Evolutionary conservation across 2,329 filamentous ascomycete species (phyloP).

Genomic region (Fusarium equiseti): DNA sequence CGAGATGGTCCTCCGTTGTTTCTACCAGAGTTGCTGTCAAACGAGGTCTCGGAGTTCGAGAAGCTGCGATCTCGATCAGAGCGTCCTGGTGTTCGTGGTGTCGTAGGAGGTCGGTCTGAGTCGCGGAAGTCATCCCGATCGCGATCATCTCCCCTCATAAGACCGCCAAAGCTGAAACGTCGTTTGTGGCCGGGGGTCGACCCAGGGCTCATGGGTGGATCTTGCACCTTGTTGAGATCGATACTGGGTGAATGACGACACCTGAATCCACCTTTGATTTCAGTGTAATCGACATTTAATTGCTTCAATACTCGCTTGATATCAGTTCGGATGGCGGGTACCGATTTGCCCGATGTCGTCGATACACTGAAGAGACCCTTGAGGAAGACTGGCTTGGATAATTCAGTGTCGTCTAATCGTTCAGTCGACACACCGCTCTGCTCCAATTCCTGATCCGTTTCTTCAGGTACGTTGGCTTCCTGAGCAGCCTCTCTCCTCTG

Average conservation of each 20-base stretch:
- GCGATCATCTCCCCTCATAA: constrained; percentile 67
- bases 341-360: constrained; percentile 92
- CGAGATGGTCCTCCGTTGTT: constrained; percentile 64
- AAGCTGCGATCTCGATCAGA: constrained; percentile 76
- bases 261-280: constrained; percentile 93
- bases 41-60: constrained; percentile 87
- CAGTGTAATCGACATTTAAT: constrained; percentile 88
- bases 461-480: constrained; percentile 86
- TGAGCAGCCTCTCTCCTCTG: constrained; percentile 77
- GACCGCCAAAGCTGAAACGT: constrained; percentile 86
- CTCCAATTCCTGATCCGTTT: constrained; percentile 84
- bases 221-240: constrained; percentile 79
- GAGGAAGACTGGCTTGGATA: constrained; percentile 92
- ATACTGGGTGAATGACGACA: constrained; percentile 92
- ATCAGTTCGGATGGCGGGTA: constrained; percentile 86
- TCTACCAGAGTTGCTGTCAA: constrained; percentile 75
- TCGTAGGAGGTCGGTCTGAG: constrained; percentile 58
- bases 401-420: constrained; percentile 75
- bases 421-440: constrained; percentile 72
- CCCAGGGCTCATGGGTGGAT: constrained; percentile 70
- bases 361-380: constrained; percentile 98
- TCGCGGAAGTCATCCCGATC: constrained; percentile 80
- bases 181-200: constrained; percentile 73
- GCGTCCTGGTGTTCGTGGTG: constrained; percentile 59
- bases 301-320: constrained; percentile 90